phyloP scores from a whole-genome alignment of 257 asterid species.

The Jasminum sambac region DNA sequence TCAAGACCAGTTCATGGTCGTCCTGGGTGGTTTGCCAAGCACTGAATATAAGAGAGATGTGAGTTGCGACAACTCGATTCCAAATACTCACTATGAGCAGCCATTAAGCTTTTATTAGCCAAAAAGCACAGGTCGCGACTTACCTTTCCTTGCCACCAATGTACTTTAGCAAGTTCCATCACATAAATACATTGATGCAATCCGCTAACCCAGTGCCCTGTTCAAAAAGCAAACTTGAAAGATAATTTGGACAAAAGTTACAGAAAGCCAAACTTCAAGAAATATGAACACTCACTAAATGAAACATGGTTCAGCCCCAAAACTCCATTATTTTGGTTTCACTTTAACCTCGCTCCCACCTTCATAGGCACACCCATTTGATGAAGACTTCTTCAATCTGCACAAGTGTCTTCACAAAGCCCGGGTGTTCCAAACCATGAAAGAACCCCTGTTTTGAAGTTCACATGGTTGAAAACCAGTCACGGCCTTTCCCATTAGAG shows the following conservation, averaged over 20 bases:
- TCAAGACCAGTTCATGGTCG: too few species aligned
- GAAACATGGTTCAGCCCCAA: not conserved
- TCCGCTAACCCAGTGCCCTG: not conserved
- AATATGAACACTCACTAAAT: not conserved
- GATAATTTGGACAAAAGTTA: not conserved
- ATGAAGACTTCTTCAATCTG: not conserved
- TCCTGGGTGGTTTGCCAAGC: too few species aligned
- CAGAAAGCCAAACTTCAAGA: not conserved
- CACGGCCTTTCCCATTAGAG: conserved; percentile 70
- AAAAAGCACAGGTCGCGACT: not conserved
- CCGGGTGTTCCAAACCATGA: conserved; percentile 62
- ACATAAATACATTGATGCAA: not conserved
- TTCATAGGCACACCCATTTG: not conserved
- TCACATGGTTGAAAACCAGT: conserved; percentile 51
- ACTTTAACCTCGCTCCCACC: not conserved
- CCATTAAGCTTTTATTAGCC: not conserved
- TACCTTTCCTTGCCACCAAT: not conserved
- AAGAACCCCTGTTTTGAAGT: conserved; percentile 50
- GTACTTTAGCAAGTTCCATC: not conserved
- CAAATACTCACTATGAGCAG: not conserved
- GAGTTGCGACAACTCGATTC: not conserved
- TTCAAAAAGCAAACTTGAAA: not conserved
- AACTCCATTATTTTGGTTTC: not conserved
- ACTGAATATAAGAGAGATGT: too few species aligned
- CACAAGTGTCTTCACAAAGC: conserved; percentile 25